These are phyloP conservation scores for Tulasnella sp. DNA, from an alignment of 768 basidiomycete genomes.

Conservation along the genomic window DNA sequence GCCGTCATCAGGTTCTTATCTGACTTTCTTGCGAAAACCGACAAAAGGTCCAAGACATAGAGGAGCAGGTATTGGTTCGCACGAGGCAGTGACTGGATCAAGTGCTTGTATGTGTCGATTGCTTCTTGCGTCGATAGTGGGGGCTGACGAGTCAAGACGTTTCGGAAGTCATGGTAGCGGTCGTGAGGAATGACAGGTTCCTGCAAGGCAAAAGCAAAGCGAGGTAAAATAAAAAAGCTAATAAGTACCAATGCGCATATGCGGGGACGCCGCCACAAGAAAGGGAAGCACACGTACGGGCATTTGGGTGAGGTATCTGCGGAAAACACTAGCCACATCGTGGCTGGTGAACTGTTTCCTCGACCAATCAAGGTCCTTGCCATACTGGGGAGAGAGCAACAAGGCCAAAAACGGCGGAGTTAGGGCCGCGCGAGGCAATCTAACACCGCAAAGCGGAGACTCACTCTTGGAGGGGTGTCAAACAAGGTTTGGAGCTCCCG, in stretches of 20 bases:
- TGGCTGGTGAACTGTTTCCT: conserved; percentile 81
- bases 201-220: conserved; percentile 35
- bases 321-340: conserved; percentile 93
- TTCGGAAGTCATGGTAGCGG: conserved; percentile 76
- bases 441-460: conserved; percentile 25
- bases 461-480: conserved; percentile 77
- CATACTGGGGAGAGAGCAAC: conserved; percentile 52
- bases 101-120: conserved; percentile 68
- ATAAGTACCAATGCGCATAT: background rate
- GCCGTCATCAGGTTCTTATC: conserved; percentile 96
- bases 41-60: conserved; percentile 91
- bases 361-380: conserved; percentile 89
- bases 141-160: conserved; percentile 12
- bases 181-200: conserved; percentile 91
- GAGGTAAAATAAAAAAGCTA: background rate
- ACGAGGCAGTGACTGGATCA: conserved; percentile 73
- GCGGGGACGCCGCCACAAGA: conserved; percentile 20
- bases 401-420: background rate
- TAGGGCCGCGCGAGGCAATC: background rate
- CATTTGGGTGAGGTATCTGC: conserved; percentile 93
- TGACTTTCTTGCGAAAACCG: conserved; percentile 85
- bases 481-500: conserved; percentile 88
- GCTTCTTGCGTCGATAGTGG: conserved; percentile 35
- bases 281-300: conserved; percentile 53
- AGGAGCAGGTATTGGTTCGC: conserved; percentile 93